Conservation (phyloP, 257 asterid genomes). For the Nemophila menziesii region DNA sequence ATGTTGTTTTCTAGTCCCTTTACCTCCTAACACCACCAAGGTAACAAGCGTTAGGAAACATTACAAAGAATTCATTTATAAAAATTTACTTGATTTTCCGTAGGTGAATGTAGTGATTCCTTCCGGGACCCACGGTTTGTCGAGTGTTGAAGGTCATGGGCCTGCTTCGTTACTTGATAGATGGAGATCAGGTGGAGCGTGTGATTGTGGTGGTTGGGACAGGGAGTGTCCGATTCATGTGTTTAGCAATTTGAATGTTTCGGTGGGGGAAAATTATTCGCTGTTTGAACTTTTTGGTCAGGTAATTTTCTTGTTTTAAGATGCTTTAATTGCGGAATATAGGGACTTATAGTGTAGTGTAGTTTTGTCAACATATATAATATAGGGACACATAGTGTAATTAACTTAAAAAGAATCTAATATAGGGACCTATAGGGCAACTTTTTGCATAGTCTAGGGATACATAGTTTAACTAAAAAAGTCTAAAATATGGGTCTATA, state of each 20-base stretch:
- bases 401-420: too few relatives aligned
- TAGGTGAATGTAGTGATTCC: constrained; percentile 74
- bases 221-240: constrained; percentile 73
- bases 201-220: constrained; percentile 99
- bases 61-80: too few relatives aligned
- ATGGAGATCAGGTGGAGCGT: constrained; percentile 88
- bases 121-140: constrained; percentile 67
- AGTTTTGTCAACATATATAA: too few relatives aligned
- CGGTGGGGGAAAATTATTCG: constrained; percentile 24
- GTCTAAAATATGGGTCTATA: too few relatives aligned
- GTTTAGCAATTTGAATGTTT: constrained; percentile 31
- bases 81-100: constrained; percentile 32
- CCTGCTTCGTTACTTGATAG: constrained; percentile 76
- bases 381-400: too few relatives aligned
- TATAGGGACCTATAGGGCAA: too few relatives aligned
- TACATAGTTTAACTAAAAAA: too few relatives aligned
- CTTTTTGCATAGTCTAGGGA: too few relatives aligned
- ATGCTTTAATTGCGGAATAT: not conserved
- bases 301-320: constrained; percentile 29
- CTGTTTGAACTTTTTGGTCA: constrained; percentile 52
- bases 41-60: constrained; percentile 20
- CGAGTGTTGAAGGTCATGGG: constrained; percentile 39
- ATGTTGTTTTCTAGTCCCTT: too few relatives aligned
- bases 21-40: too few relatives aligned
- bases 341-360: too few relatives aligned